Conservation (phyloP, 441 rosid species). For the Dalechampia spathulata region DNA sequence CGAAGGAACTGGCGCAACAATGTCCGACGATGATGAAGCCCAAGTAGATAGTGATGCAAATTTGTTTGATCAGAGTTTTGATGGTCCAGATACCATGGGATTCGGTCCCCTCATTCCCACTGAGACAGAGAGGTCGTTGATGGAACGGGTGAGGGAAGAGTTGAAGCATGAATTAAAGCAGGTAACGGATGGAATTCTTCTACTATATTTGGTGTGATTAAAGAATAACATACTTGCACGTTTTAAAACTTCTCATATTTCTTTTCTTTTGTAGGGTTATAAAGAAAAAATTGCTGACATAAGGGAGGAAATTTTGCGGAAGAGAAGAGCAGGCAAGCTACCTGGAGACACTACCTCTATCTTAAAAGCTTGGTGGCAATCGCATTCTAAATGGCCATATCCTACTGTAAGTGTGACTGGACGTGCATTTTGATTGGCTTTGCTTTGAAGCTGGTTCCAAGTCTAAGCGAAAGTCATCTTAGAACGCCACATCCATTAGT, state of each 20-base stretch:
- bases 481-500: too few species aligned
- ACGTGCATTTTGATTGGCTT: too few species aligned
- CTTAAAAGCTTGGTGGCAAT: slow-evolving; percentile 94
- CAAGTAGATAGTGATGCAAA: slow-evolving; percentile 83
- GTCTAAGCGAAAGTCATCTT: too few species aligned
- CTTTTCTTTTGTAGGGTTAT: slow-evolving; percentile 75
- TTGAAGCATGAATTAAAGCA: slow-evolving; percentile 93
- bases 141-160: slow-evolving; percentile 97
- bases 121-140: slow-evolving; percentile 87
- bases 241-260: too few species aligned
- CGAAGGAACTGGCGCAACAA: slow-evolving; percentile 94
- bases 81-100: slow-evolving; percentile 64
- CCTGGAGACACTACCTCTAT: slow-evolving; percentile 97
- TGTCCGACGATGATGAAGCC: slow-evolving; percentile 98
- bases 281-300: slow-evolving; percentile 92
- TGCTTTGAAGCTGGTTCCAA: too few species aligned
- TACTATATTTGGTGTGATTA: too few species aligned
- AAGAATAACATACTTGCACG: too few species aligned
- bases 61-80: slow-evolving; percentile 76
- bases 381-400: slow-evolving; percentile 97
- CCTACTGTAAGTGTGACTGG: slow-evolving; percentile 84
- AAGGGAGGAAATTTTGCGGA: slow-evolving; percentile 94
- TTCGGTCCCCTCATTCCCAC: slow-evolving; percentile 96
- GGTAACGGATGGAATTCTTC: slow-evolving; percentile 34
- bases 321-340: slow-evolving; percentile 97